Conservation (phyloP, 2,329 filamentous ascomycete species). For the Exophiala dermatitidis region DNA sequence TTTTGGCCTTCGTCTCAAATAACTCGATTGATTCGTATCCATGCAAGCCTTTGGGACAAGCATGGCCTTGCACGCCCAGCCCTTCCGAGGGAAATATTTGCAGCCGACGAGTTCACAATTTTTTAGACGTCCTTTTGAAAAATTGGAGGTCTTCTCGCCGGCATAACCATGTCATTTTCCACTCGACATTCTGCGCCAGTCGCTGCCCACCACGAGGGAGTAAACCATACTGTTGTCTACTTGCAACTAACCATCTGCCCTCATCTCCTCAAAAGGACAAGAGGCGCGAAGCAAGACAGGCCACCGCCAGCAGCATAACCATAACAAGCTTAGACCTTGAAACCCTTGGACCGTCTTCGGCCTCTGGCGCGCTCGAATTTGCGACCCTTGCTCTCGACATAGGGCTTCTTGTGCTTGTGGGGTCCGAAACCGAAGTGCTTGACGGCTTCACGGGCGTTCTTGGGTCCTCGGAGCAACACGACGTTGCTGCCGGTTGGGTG, state of each 20-base stretch:
- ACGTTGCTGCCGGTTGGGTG: constrained; percentile 96
- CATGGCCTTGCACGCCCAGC: neutral
- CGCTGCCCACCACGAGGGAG: neutral
- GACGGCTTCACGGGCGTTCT: constrained; percentile 94
- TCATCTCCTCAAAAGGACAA: neutral
- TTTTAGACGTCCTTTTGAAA: neutral
- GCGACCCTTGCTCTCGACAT: constrained; percentile 96
- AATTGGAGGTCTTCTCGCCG: neutral
- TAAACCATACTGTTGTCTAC: neutral
- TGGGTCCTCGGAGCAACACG: constrained; percentile 91
- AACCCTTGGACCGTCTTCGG: constrained; percentile 94
- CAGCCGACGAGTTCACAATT: neutral
- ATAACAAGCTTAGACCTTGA: constrained; percentile 71
- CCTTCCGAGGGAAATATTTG: neutral
- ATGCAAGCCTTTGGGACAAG: neutral
- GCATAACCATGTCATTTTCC: neutral
- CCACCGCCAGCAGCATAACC: constrained; percentile 17
- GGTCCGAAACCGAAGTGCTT: constrained; percentile 99
- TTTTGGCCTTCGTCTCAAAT: constrained; percentile 1
- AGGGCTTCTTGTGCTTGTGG: constrained; percentile 98
- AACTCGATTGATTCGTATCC: constrained; percentile 3
- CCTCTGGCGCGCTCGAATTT: constrained; percentile 99
- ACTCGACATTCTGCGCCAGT: neutral
- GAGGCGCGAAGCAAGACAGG: neutral
- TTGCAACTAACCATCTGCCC: neutral